Evolutionary conservation across 2,329 filamentous ascomycete genomes (phyloP).

Genomic region (Alternaria sp.): DNA sequence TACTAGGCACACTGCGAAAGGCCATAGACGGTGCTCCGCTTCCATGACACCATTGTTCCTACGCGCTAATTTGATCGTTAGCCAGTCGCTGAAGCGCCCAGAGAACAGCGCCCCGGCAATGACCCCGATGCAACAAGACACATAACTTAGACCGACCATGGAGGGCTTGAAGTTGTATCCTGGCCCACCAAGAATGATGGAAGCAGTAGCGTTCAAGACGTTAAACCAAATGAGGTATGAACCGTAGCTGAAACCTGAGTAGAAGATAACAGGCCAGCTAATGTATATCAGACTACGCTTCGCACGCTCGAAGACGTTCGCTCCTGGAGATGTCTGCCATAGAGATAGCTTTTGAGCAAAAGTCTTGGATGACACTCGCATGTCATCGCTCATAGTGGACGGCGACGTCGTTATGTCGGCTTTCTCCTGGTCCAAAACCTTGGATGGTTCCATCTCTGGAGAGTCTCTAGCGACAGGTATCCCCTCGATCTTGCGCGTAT

Average conservation of each 20-base stretch:
- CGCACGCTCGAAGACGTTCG: conserved; percentile 30
- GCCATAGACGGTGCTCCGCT: conserved; percentile 53
- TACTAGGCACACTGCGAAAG: conserved; percentile 51
- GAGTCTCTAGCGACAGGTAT: conserved; percentile 7
- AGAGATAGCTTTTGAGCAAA: conserved; percentile 32
- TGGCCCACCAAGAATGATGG: conserved; percentile 33
- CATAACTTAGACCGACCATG: conserved; percentile 34
- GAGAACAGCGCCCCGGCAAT: conserved; percentile 28
- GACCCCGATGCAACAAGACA: conserved; percentile 34
- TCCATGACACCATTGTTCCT: conserved; percentile 53
- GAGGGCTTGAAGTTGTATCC: conserved; percentile 36
- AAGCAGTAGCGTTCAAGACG: conserved; percentile 40
- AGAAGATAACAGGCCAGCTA: conserved; percentile 49
- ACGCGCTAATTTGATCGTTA: conserved; percentile 45
- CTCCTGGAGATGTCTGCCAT: conserved; percentile 31
- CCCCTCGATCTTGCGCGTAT: conserved; percentile 49
- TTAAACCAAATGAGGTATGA: conserved; percentile 42
- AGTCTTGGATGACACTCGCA: conserved; percentile 20
- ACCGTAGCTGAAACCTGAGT: conserved; percentile 38
- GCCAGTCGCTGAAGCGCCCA: conserved; percentile 34
- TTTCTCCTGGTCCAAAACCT: conserved; percentile 30
- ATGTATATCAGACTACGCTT: conserved; percentile 37
- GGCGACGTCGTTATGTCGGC: conserved; percentile 29
- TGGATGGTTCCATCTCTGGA: conserved; percentile 17
- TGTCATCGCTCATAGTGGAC: conserved; percentile 21